Evolutionary conservation across 208 protist genomes (phyloP), one percentile per base, ranked within the genome.

Genomic region (Wallacemonas rigidus): DNA sequence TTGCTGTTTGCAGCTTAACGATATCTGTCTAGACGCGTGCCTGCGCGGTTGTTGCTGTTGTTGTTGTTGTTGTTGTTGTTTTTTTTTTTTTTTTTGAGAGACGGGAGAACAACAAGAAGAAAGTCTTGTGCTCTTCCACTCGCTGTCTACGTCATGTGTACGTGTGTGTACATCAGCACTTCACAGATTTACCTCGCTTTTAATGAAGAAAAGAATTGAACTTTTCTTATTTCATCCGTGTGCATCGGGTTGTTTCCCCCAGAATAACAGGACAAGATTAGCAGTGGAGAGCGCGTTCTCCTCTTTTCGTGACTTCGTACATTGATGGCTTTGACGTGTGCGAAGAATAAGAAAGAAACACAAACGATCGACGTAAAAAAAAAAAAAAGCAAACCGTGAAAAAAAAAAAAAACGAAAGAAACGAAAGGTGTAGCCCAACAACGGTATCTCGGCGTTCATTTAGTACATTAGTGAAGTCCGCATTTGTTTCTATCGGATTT

Each of bases 221-320:
- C 26, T 26, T 36, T 35, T 67, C 26, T 61, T 26, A 54, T 65
- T 36, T 69, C 57, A 3, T 75, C 71, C 60, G 57, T 50, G 54
- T 74, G 44, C 26, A 51, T 72, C 53, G 14, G 55, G 47, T 26
- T 26, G 26, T 26, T 26, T n/a, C n/a, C 26, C 26, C 26, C 26
- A 26, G 26, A 26, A 26, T 26, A 26, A 26, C 26, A 26, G 26
- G 26, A 26, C 26, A 26, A 26, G 26, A 1, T 0, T 26, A 26
- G 26, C 26, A 26, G 26, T 26, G 26, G 26, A 26, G 26, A 26
- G 26, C 26, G 26, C 26, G 26, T 26, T 50, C 45, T 50, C 12
- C 45, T 50, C 12, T 12, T 50, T 50, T 50, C 12, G 6, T 1
- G 6, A 14, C 12, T 50, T 50, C 12, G 8, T 50, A 14, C 12